phyloP scores from a whole-genome alignment of 345 rosid species.

The Corchorus olitorius region DNA sequence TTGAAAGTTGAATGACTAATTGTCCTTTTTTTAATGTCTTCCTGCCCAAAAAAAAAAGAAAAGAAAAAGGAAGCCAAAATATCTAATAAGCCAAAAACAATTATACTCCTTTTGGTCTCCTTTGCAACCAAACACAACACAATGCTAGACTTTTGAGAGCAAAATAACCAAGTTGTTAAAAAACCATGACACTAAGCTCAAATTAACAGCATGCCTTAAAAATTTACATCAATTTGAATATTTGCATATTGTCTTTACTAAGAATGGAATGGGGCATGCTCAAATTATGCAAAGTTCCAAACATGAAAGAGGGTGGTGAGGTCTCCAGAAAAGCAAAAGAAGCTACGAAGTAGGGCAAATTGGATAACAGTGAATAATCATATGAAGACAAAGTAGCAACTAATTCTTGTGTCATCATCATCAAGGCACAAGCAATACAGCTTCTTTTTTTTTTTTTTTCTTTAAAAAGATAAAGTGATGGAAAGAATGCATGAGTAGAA shows the following conservation, averaged over 20 bases:
- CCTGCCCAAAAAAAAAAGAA: too few species aligned
- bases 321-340: background rate
- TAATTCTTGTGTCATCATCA: background rate
- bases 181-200: background rate
- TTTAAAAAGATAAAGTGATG: background rate
- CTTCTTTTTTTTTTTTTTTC: background rate
- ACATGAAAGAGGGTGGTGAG: background rate
- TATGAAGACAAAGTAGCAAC: background rate
- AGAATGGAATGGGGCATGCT: conserved; percentile 1
- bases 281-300: conserved; percentile 6
- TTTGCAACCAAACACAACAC: background rate
- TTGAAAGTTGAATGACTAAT: too few species aligned
- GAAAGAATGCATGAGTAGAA: background rate
- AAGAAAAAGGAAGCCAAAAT: too few species aligned
- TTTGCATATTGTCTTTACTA: background rate
- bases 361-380: background rate
- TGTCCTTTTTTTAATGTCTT: too few species aligned
- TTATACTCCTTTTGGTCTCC: too few species aligned
- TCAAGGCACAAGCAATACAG: background rate
- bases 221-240: background rate
- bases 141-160: background rate
- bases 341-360: background rate
- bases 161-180: background rate
- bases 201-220: background rate
- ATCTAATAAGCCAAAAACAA: background rate